A percentile compares a stretch with the other conserved stretches of the same genome.
phyloP scores from a whole-genome alignment of 208 protist genomes.

The Plasmodiophora brassicae region DNA sequence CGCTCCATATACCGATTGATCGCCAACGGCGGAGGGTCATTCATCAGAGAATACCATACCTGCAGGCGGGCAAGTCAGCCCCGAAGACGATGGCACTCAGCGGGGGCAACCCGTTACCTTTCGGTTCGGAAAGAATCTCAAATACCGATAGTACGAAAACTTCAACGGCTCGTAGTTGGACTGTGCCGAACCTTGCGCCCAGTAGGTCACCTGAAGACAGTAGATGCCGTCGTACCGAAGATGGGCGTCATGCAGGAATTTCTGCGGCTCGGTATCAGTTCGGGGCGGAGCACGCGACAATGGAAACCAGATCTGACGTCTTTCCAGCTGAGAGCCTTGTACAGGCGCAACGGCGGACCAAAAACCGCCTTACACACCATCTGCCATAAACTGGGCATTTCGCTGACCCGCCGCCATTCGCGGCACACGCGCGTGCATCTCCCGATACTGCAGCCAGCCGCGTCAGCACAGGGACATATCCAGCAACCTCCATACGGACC shows the following conservation, averaged over 20 bases:
- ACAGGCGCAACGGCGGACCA: background rate
- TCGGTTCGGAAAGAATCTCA: background rate
- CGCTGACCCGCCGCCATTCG: background rate
- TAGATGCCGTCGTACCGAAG: background rate
- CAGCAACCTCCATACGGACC: background rate
- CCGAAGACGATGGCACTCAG: too few relatives aligned
- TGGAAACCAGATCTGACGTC: background rate
- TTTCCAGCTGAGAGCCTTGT: background rate
- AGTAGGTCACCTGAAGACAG: constrained; percentile 6
- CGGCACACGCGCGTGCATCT: background rate
- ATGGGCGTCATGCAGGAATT: background rate
- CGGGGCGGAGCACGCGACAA: too few relatives aligned
- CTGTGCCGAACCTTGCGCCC: background rate
- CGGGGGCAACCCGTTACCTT: too few relatives aligned
- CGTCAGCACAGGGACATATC: too few relatives aligned
- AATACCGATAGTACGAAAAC: constrained; percentile 4
- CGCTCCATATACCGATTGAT: too few relatives aligned
- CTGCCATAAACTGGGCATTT: background rate
- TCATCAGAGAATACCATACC: background rate
- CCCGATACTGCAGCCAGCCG: background rate
- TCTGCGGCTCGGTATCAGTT: too few relatives aligned
- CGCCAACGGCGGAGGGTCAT: background rate
- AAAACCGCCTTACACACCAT: background rate
- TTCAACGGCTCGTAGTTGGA: background rate
- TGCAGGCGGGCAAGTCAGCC: background rate